Conservation (phyloP, 768 basidiomycete species). For the Heimioporus sp. region DNA sequence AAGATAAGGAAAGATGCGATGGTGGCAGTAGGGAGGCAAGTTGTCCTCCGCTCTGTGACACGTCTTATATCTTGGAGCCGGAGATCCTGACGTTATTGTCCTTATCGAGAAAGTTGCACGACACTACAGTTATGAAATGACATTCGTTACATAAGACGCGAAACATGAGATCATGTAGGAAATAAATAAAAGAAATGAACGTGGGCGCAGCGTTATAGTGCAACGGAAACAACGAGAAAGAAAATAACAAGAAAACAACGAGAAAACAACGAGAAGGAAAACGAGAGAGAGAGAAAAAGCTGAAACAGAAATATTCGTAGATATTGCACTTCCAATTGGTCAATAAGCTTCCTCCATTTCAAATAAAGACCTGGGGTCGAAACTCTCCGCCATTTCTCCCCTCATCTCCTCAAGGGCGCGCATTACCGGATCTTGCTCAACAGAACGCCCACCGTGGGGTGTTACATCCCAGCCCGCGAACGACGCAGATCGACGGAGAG, state of each 20-base stretch:
- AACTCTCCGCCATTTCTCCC: conserved; percentile 10
- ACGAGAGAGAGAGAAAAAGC: no score
- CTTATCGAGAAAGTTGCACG: not conserved
- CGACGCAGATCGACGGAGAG: conserved; percentile 28
- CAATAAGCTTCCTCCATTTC: conserved; percentile 7
- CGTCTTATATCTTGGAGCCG: conserved; percentile 6
- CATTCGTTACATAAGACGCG: no score
- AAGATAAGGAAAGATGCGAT: conserved; percentile 4
- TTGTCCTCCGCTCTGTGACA: not conserved
- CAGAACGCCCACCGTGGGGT: not conserved
- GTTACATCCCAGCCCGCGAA: conserved; percentile 13
- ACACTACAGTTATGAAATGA: no score
- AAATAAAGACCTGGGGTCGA: conserved; percentile 20
- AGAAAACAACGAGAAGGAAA: no score
- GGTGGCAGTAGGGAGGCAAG: conserved; percentile 12
- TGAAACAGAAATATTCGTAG: not conserved
- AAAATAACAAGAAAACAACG: no score
- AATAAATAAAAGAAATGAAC: not conserved
- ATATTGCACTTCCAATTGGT: not conserved
- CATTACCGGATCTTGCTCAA: conserved; percentile 10
- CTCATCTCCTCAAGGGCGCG: conserved; percentile 19
- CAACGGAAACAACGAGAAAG: no score
- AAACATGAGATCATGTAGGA: no score
- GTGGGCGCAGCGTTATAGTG: not conserved
- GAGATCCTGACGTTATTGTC: conserved; percentile 1